Percentiles rank a stretch among this genome's conserved stretches.
Evolutionary conservation across 192 early-diverging fungal genomes (phyloP).

Genomic region (Phlyctochytrium planicorne): DNA sequence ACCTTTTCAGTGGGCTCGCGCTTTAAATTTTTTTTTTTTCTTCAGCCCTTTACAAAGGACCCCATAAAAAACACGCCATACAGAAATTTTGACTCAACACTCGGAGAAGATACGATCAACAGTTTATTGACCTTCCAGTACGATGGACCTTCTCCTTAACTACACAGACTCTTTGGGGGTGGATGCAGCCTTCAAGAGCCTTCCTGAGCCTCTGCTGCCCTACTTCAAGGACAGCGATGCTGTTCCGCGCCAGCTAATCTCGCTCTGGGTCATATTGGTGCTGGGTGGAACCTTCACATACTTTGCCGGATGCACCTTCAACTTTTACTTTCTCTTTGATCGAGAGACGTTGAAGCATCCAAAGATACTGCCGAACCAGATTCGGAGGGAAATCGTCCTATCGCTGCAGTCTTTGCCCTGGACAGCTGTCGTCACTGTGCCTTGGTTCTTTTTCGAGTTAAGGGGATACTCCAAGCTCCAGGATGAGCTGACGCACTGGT

Average conservation of each 20-base stretch:
- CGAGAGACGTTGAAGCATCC: constrained; percentile 88
- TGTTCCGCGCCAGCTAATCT: constrained; percentile 68
- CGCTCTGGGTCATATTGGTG: constrained; percentile 70
- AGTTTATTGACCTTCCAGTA: no score
- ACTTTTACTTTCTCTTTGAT: constrained; percentile 88
- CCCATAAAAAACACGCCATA: no score
- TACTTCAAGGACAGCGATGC: constrained; percentile 56
- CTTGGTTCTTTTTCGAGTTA: constrained; percentile 91
- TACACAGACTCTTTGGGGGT: constrained; percentile 34
- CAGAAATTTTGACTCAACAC: no score
- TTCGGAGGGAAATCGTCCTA: constrained; percentile 80
- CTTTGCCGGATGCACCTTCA: constrained; percentile 69
- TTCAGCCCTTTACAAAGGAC: no score
- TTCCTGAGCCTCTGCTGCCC: constrained; percentile 29
- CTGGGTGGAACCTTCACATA: constrained; percentile 80
- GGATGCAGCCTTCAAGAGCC: constrained; percentile 27
- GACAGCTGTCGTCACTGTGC: constrained; percentile 80
- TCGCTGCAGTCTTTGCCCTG: constrained; percentile 77
- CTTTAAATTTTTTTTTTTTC: no score
- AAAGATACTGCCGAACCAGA: constrained; percentile 88
- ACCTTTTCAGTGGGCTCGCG: no score
- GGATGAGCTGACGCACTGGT: constrained; percentile 64
- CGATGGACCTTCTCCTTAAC: constrained; percentile 28
- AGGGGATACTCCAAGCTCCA: constrained; percentile 86
- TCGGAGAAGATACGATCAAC: no score